These are phyloP conservation scores for Fomes fomentarius DNA, from an alignment of 1,284 basidiomycete species.

Conservation along the genomic window DNA sequence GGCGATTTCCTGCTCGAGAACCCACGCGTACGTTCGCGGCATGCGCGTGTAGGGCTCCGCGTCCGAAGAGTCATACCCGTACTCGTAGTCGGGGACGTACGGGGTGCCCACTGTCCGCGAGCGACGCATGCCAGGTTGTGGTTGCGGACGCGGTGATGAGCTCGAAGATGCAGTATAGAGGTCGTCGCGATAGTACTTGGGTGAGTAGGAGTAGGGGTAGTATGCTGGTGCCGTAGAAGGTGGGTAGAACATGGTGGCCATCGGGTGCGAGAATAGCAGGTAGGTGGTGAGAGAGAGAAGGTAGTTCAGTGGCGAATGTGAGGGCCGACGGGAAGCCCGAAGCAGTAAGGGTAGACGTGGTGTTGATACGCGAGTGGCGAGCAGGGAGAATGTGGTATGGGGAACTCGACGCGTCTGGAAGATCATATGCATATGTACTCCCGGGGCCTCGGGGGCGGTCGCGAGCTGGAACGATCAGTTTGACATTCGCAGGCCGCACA, in stretches of 20 bases:
- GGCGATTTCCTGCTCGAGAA: constrained; percentile 52
- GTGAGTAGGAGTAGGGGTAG: constrained; percentile 15
- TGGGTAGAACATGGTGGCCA: constrained; percentile 6
- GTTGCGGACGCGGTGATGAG: constrained; percentile 10
- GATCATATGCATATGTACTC: constrained; percentile 18
- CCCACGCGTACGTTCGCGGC: constrained; percentile 56
- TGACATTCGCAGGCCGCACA: constrained; percentile 3
- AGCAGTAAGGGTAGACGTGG: too few relatives aligned
- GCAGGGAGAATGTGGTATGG: constrained; percentile 3
- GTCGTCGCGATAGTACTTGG: constrained; percentile 17
- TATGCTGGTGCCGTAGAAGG: constrained; percentile 10
- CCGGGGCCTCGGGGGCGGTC: constrained; percentile 11
- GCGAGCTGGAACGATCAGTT: background rate
- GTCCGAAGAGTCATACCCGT: constrained; percentile 11
- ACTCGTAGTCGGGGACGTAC: constrained; percentile 14
- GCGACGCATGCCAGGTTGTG: constrained; percentile 14
- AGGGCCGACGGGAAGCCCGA: constrained; percentile 31
- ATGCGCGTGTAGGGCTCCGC: constrained; percentile 40
- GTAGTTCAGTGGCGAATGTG: background rate
- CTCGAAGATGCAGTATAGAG: constrained; percentile 12
- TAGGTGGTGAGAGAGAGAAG: background rate
- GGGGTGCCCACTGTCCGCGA: constrained; percentile 19
- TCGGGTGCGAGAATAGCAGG: background rate
- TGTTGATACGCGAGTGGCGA: constrained; percentile 5
- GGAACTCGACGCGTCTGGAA: constrained; percentile 1